Evolutionary conservation across 306 rosid genomes (phyloP).

Genomic region (Cucumis sativus): Cucumber_9930_V3 NC_026656.2:9818001-9818500

Average conservation of each 20-base stretch:
- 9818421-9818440: slow-evolving; percentile 23
- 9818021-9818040: slow-evolving; percentile 4
- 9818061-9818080: slow-evolving; percentile 1
- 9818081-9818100: slow-evolving; percentile 19
- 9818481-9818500: slow-evolving; percentile 27
- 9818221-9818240: slow-evolving; percentile 20
- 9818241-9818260: slow-evolving; percentile 37
- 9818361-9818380: slow-evolving; percentile 22
- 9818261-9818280: slow-evolving; percentile 28
- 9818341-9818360: slow-evolving; percentile 23
- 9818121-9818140: slow-evolving; percentile 20
- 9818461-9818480: slow-evolving; percentile 25
- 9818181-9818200: slow-evolving; percentile 40
- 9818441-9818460: slow-evolving; percentile 20
- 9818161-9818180: slow-evolving; percentile 21
- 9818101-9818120: slow-evolving; percentile 34
- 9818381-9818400: slow-evolving; percentile 17
- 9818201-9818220: slow-evolving; percentile 28
- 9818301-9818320: slow-evolving; percentile 25
- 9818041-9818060: slow-evolving; percentile 1
- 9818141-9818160: slow-evolving; percentile 32
- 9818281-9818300: slow-evolving; percentile 29
- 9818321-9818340: slow-evolving; percentile 27
- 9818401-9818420: slow-evolving; percentile 21
- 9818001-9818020: slow-evolving; percentile 6